Evolutionary conservation across 495 filamentous ascomycete species (phyloP), one percentile per base, ranked within the genome.

Genomic region (Chaetomium tenue): DNA sequence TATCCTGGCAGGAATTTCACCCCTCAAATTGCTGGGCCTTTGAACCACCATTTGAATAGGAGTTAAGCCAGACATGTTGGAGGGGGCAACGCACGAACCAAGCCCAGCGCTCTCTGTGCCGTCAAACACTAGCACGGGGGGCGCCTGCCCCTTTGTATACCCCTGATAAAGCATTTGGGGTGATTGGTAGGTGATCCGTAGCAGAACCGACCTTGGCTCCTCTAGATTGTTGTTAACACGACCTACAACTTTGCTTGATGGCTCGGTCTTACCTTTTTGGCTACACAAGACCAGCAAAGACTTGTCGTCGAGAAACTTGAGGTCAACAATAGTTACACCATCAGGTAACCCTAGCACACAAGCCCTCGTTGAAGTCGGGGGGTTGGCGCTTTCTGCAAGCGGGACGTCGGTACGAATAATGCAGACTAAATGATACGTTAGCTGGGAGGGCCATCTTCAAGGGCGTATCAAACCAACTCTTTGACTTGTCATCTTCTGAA

Each of bases 1-100:
- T 11, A 84, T 69, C 51, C 79, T 72, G 18, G 73, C 67, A 7
- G 76, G 74, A 8, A 80, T 66, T 46, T 77, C 72, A 13, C 73
- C 78, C 9, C 74, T 64, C 20, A 73, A 63, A 2, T 70, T 71
- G 50, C 68, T 74, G n/a, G 67, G 64, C n/a, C 62, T 68, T 46
- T 75, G 77, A 7, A 81, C 70, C 58, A 82, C 81, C 74, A 86
- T 82, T 60, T 76, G 78, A 12, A 74, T 66, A 1, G 82, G 81
- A 1, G 69, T 61, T 54, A 84, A 82, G 11, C 66, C 68, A 5
- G 72, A 66, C 13, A 74, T 66, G 30, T 71, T 64, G 2, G 76
- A 67, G 12, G 82, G 68, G 28, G 33, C 62, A 59, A 69, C 65
- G 23, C 58, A 71, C 28, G 47, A 61, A 60, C 66, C 68, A 5